phyloP scores from a whole-genome alignment of 2,329 filamentous ascomycete genomes.

The Fusarium pseudonygamai region DNA sequence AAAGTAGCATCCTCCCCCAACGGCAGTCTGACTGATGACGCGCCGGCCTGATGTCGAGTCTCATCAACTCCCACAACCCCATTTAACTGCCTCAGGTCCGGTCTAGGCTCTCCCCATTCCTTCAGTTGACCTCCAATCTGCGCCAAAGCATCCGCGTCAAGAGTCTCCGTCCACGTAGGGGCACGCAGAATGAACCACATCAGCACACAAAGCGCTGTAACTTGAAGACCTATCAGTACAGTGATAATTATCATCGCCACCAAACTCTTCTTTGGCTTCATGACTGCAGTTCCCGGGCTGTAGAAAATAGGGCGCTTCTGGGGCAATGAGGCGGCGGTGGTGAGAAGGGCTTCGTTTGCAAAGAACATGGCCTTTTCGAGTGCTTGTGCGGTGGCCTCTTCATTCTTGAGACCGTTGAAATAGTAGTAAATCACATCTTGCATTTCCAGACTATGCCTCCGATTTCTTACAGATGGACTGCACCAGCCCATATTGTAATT shows the following conservation, averaged over 20 bases:
- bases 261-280: constrained; percentile 7
- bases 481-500: neutral
- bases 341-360: constrained; percentile 24
- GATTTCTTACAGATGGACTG: no score
- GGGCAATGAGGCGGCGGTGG: neutral
- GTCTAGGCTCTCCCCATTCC: constrained; percentile 5
- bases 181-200: neutral
- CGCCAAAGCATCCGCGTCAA: constrained; percentile 21
- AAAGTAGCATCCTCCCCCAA: neutral
- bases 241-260: neutral
- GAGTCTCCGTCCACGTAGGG: constrained; percentile 15
- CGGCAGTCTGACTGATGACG: neutral
- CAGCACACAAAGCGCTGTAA: neutral
- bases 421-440: neutral
- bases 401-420: neutral
- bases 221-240: constrained; percentile 6
- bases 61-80: constrained; percentile 1
- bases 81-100: neutral
- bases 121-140: constrained; percentile 6
- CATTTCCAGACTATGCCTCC: neutral
- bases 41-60: neutral
- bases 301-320: neutral
- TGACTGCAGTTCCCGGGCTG: neutral
- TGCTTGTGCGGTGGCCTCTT: neutral
- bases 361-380: constrained; percentile 28